Conservation (phyloP, 225 moss, liverwort and hornwort genomes). For the Antitrichia curtipendula region DNA sequence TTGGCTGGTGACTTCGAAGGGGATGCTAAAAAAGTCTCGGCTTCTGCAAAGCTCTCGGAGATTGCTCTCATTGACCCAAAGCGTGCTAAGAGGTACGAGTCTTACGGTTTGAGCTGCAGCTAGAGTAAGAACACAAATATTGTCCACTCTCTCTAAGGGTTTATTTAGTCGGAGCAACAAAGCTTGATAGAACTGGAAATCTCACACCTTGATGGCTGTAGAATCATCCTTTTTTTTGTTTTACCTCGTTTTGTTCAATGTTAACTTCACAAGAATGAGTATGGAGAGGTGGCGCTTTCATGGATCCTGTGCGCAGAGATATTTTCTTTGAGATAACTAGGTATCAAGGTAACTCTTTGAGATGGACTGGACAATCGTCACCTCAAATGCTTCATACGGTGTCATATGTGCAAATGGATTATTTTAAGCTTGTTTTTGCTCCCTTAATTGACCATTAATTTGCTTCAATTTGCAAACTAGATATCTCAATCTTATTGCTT, state of each 20-base stretch:
- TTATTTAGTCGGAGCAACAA: not conserved
- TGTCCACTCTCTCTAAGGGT: not conserved
- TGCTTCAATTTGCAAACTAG: not conserved
- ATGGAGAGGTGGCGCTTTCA: not conserved
- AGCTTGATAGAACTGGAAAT: not conserved
- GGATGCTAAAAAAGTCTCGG: conserved; percentile 36
- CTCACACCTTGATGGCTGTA: not conserved
- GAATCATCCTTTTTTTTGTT: not conserved
- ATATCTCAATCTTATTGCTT: not conserved
- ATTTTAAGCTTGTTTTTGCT: not conserved
- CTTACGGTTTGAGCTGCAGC: not conserved
- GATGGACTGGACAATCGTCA: not conserved
- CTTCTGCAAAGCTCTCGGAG: conserved; percentile 42
- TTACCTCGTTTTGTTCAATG: not conserved
- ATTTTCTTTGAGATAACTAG: not conserved
- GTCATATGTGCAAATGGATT: not conserved
- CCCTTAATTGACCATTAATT: not conserved
- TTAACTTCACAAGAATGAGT: not conserved
- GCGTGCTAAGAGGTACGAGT: conserved; percentile 43
- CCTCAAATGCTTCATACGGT: no score
- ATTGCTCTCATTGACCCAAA: conserved; percentile 47
- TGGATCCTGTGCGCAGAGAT: not conserved
- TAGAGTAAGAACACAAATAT: not conserved
- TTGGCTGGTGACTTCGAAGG: conserved; percentile 36
- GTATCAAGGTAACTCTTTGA: not conserved